phyloP scores from a whole-genome alignment of 2,329 filamentous ascomycete genomes.

The Colletotrichum godetiae region DNA sequence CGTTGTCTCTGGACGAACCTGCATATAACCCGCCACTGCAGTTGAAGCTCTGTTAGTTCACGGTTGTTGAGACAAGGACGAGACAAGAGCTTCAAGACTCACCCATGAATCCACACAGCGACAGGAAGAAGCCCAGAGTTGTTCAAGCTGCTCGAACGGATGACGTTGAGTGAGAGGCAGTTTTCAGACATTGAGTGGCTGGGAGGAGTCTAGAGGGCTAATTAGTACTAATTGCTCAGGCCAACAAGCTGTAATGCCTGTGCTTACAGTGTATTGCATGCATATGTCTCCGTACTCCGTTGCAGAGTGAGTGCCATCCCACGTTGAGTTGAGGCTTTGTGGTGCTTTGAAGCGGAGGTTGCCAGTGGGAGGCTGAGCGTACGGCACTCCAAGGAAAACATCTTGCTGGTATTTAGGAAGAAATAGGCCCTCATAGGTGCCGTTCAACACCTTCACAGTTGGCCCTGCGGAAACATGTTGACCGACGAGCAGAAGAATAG shows the following conservation, averaged over 20 bases:
- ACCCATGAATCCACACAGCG: not conserved
- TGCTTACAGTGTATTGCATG: not conserved
- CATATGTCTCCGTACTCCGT: not conserved
- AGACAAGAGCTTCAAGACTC: not conserved
- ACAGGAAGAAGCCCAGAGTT: not conserved
- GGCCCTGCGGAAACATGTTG: not conserved
- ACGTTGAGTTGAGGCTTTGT: not conserved
- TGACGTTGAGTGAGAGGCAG: not conserved
- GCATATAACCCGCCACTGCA: not conserved
- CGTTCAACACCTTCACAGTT: not conserved
- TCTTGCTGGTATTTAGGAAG: not conserved
- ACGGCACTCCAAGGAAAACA: not conserved
- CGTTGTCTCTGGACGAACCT: not conserved
- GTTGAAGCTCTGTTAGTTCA: not conserved
- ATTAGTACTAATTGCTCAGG: no score
- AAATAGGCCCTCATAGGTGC: not conserved
- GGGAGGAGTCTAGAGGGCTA: not conserved
- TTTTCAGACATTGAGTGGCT: not conserved
- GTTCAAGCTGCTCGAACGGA: not conserved
- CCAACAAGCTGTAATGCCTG: not conserved
- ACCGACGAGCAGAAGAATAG: not conserved
- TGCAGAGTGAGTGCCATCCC: not conserved
- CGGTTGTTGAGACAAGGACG: not conserved
- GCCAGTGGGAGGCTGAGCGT: not conserved
- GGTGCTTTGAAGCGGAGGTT: not conserved